Percentiles rank a stretch among this genome's conserved stretches.
Conservation (phyloP, 2,329 filamentous ascomycete genomes). For the Biscogniauxia mediterranea region DNA sequence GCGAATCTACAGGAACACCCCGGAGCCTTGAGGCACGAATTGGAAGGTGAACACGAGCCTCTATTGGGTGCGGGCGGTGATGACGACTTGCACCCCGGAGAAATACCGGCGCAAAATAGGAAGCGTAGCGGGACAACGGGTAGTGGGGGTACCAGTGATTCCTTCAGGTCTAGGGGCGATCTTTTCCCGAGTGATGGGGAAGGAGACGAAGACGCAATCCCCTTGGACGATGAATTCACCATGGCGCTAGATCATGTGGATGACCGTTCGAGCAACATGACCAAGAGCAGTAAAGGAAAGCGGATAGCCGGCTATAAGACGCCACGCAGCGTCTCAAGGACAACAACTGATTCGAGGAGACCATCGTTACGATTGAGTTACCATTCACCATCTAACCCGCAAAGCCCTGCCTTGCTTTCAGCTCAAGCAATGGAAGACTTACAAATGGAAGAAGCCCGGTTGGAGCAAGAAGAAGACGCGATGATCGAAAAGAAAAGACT, state of each 20-base stretch:
- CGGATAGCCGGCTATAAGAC: constrained; percentile 40
- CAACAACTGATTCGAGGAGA: constrained; percentile 49
- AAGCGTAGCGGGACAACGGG: constrained; percentile 75
- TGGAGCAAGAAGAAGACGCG: constrained; percentile 51
- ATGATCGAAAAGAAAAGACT: constrained; percentile 52
- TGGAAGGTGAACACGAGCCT: constrained; percentile 62
- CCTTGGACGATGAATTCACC: constrained; percentile 88
- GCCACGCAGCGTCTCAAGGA: constrained; percentile 56
- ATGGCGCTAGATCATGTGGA: constrained; percentile 77
- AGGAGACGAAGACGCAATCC: constrained; percentile 90
- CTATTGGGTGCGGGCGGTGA: constrained; percentile 48
- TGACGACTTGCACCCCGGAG: constrained; percentile 19
- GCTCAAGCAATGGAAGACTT: constrained; percentile 51
- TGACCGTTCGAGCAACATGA: constrained; percentile 68
- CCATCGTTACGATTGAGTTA: constrained; percentile 25
- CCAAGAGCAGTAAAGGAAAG: constrained; percentile 60
- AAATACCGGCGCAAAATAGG: constrained; percentile 40
- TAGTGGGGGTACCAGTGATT: constrained; percentile 81
- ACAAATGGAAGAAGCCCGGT: constrained; percentile 50
- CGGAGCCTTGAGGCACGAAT: constrained; percentile 44
- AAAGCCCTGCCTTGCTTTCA: constrained; percentile 38
- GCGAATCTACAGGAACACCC: constrained; percentile 89
- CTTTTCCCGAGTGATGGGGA: constrained; percentile 83
- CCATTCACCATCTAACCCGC: constrained; percentile 29
- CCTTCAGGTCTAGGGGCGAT: constrained; percentile 82